Evolutionary conservation across 1,284 basidiomycete genomes (phyloP).

Genomic region (Ustilago curta): DNA sequence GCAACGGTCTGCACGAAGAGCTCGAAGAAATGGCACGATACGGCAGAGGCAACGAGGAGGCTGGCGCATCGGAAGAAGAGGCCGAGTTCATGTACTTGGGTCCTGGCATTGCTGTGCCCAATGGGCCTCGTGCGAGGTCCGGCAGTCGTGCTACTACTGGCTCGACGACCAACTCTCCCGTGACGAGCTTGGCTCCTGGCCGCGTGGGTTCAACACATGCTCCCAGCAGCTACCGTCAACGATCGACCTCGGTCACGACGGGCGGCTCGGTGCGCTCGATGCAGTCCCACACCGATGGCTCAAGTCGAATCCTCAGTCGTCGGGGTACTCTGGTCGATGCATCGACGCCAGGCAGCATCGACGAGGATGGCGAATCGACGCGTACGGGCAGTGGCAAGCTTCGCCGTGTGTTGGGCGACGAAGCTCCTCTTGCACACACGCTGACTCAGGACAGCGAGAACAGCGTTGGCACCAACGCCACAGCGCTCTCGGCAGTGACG

Average conservation of each 20-base stretch:
- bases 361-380: constrained; percentile 41
- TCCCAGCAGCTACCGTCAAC: constrained; percentile 35
- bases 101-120: constrained; percentile 60
- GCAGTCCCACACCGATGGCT: constrained; percentile 27
- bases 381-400: constrained; percentile 39
- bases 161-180: constrained; percentile 34
- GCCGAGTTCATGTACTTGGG: constrained; percentile 61
- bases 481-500: constrained; percentile 17
- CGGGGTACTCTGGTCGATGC: constrained; percentile 49
- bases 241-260: constrained; percentile 57
- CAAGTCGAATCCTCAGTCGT: constrained; percentile 30
- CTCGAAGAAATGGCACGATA: constrained; percentile 42
- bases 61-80: constrained; percentile 30
- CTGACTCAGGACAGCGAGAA: constrained; percentile 46
- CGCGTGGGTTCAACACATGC: constrained; percentile 18
- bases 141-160: constrained; percentile 22
- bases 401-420: constrained; percentile 81
- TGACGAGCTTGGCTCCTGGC: constrained; percentile 31
- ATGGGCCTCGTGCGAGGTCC: constrained; percentile 47
- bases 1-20: constrained; percentile 47
- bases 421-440: constrained; percentile 68
- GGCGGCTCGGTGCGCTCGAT: constrained; percentile 44
- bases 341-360: constrained; percentile 23
- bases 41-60: constrained; percentile 16
- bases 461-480: constrained; percentile 19